Evolutionary conservation across 2,329 filamentous ascomycete species (phyloP).

Genomic region (Fusarium sp.): DNA sequence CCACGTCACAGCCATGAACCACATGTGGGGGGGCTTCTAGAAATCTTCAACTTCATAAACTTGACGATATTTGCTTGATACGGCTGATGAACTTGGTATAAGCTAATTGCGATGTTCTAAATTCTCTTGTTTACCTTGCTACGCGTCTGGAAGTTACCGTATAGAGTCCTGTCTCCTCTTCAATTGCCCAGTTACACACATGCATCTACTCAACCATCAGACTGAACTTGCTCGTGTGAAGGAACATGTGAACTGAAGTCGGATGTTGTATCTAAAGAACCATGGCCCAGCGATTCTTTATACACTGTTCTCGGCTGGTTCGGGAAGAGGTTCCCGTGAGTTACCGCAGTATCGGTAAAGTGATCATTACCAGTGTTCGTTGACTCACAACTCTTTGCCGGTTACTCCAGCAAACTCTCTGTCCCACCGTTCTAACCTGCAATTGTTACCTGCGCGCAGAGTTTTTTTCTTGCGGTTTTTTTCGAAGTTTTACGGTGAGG

Average conservation of each 20-base stretch:
- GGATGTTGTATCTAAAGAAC: background rate
- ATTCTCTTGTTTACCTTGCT: background rate
- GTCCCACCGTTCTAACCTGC: background rate
- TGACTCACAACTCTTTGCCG: background rate
- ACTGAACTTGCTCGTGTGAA: background rate
- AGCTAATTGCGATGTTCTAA: background rate
- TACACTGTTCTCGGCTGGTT: background rate
- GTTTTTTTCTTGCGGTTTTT: background rate
- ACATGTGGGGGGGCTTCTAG: background rate
- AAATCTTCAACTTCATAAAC: background rate
- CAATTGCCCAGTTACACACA: background rate
- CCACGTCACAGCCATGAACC: slow-evolving; percentile 19
- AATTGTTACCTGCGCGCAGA: background rate
- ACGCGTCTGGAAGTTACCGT: fast-evolving
- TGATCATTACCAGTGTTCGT: background rate
- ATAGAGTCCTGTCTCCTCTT: background rate
- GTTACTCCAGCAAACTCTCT: background rate
- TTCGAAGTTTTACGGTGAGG: background rate
- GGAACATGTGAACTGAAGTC: background rate
- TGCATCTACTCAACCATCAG: background rate
- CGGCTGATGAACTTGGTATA: background rate
- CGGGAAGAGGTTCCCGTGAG: background rate
- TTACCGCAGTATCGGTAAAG: background rate
- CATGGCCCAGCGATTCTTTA: background rate
- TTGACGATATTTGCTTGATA: background rate